Conservation (phyloP, 768 basidiomycete species). For the Exsudoporus frostii region DNA sequence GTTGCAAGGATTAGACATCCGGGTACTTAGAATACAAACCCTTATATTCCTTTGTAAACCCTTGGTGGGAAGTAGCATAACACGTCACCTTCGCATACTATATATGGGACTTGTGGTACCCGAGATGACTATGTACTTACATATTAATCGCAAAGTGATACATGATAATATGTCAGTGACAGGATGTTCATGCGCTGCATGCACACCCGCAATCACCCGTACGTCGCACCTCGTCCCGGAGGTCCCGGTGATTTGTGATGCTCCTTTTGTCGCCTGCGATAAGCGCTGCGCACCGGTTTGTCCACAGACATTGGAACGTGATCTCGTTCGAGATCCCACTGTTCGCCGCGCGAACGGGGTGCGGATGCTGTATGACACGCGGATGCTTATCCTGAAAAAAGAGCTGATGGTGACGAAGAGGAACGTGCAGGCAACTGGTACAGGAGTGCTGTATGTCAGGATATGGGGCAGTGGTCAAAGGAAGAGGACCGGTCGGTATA, state of each 20-base stretch:
- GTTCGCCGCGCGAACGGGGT: slow-evolving; percentile 7
- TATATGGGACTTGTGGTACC: no score
- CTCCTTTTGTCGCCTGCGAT: slow-evolving; percentile 19
- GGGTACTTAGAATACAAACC: no score
- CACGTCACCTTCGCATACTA: no score
- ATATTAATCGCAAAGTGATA: slow-evolving; percentile 26
- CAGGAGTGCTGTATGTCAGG: neutral
- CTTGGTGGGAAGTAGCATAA: no score
- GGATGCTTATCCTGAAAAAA: neutral
- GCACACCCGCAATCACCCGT: slow-evolving; percentile 3
- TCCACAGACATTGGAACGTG: slow-evolving; percentile 24
- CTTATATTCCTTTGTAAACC: no score
- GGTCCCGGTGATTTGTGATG: slow-evolving; percentile 19
- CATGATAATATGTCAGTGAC: slow-evolving; percentile 23
- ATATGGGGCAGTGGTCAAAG: neutral
- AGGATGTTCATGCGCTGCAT: slow-evolving; percentile 28
- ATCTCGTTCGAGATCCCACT: slow-evolving; percentile 1
- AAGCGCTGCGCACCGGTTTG: slow-evolving; percentile 8
- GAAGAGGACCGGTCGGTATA: neutral
- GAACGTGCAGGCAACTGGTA: slow-evolving; percentile 10
- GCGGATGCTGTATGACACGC: slow-evolving; percentile 5
- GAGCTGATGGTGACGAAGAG: neutral
- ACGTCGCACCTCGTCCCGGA: slow-evolving; percentile 18
- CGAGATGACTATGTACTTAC: no score
- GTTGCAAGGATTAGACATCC: no score